These are phyloP conservation scores for Sordaria brevicollis DNA, from an alignment of 495 filamentous ascomycete genomes.

Conservation along the genomic window DNA sequence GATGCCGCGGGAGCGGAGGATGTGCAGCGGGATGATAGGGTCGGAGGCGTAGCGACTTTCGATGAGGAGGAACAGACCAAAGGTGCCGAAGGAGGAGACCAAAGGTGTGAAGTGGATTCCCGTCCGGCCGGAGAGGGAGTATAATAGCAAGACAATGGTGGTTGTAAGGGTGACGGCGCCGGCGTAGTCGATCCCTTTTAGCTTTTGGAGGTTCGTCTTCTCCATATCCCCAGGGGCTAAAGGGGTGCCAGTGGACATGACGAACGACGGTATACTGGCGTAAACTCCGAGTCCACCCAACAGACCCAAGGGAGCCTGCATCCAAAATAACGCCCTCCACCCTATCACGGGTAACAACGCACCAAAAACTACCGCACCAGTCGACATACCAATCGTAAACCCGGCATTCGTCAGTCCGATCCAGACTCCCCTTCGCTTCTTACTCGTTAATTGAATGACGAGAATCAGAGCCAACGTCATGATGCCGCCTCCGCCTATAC, in stretches of 20 bases:
- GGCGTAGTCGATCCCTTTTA: slow-evolving; percentile 57
- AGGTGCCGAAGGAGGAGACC: slow-evolving; percentile 39
- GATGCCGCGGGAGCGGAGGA: slow-evolving; percentile 53
- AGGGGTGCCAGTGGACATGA: slow-evolving; percentile 15
- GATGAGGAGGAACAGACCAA: slow-evolving; percentile 48
- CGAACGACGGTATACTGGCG: slow-evolving; percentile 44
- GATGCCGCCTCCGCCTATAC: slow-evolving; percentile 55
- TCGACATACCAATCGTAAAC: slow-evolving; percentile 58
- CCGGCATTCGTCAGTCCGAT: slow-evolving; percentile 52
- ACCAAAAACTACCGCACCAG: slow-evolving; percentile 61
- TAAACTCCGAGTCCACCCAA: slow-evolving; percentile 47
- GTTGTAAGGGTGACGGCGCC: slow-evolving; percentile 48
- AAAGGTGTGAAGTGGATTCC: slow-evolving; percentile 47
- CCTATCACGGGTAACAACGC: slow-evolving; percentile 49
- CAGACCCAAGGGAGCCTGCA: slow-evolving; percentile 50
- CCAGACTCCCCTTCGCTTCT: slow-evolving; percentile 54
- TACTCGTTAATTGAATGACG: slow-evolving; percentile 54
- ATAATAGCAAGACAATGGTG: slow-evolving; percentile 54
- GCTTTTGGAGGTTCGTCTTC: slow-evolving; percentile 31
- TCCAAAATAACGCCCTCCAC: slow-evolving; percentile 62
- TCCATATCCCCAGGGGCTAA: neutral
- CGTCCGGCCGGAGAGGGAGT: slow-evolving; percentile 45
- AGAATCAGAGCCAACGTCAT: slow-evolving; percentile 59
- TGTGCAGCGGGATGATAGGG: slow-evolving; percentile 58
- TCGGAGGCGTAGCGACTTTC: slow-evolving; percentile 47